A percentile compares a stretch with the other conserved stretches of the same genome.
These are phyloP conservation scores for Colletotrichum truncatum DNA, from an alignment of 2,329 filamentous ascomycete genomes.

Conservation along the genomic window DNA sequence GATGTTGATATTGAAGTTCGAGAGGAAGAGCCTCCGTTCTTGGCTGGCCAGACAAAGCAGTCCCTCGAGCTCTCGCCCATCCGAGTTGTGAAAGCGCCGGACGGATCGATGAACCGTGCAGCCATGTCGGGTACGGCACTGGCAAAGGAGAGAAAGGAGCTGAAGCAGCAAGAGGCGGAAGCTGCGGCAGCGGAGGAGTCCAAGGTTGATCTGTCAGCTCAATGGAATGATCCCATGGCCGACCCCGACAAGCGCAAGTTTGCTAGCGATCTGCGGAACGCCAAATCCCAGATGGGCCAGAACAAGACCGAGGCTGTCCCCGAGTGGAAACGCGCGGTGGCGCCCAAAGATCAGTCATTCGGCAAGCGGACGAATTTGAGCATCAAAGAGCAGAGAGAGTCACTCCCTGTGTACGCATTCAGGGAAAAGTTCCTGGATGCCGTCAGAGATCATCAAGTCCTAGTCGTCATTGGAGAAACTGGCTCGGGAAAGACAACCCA, in stretches of 20 bases:
- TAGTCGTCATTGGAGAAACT: slow-evolving; percentile 97
- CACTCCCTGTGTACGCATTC: slow-evolving; percentile 89
- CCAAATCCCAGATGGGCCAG: slow-evolving; percentile 59
- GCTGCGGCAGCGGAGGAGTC: slow-evolving; percentile 77
- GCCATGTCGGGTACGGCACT: slow-evolving; percentile 92
- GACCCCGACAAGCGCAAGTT: slow-evolving; percentile 86
- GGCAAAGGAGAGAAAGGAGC: slow-evolving; percentile 88
- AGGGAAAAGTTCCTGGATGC: slow-evolving; percentile 88
- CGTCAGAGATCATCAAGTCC: slow-evolving; percentile 84
- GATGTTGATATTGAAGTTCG: slow-evolving; percentile 97
- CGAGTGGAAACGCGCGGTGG: slow-evolving; percentile 90
- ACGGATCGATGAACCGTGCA: slow-evolving; percentile 96
- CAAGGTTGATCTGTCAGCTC: slow-evolving; percentile 84
- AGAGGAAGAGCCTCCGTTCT: slow-evolving; percentile 95
- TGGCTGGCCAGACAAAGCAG: slow-evolving; percentile 96
- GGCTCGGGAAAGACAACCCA: slow-evolving; percentile 98
- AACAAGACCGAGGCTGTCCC: slow-evolving; percentile 76
- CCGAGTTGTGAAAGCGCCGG: slow-evolving; percentile 94
- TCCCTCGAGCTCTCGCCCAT: slow-evolving; percentile 95
- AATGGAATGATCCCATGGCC: slow-evolving; percentile 98
- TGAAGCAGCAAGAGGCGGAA: slow-evolving; percentile 88
- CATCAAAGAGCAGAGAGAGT: slow-evolving; percentile 94
- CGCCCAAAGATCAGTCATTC: slow-evolving; percentile 80
- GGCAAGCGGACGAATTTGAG: slow-evolving; percentile 90
- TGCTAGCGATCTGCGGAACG: slow-evolving; percentile 82